Base-by-base conservation (phyloP, 2,329 filamentous ascomycete genomes). In the Pseudopithomyces chartarum region DNA sequence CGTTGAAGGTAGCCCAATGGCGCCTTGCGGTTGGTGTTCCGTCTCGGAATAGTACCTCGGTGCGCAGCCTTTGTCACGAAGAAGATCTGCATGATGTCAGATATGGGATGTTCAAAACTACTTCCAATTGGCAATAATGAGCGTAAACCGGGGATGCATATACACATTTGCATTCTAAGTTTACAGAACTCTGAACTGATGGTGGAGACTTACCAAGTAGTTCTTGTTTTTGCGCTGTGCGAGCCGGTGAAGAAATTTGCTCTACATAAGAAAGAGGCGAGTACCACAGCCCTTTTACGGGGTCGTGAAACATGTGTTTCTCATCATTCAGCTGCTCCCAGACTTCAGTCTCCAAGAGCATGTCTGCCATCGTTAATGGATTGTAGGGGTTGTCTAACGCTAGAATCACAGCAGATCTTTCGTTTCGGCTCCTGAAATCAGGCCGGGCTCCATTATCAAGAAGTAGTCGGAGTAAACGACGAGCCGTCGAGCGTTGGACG, bases 261-360 rank as follows among this genome's bases (percentile, higher is more conserved):
- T 74, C 73, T 19, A 87, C 79, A 67, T 89, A 90, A 76, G 86
- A 87, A 3, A 87, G 85, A 0, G 87, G 84, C 0, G 87, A 90
- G 71, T 88, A 90, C 1, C 82, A 85, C 62, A 81, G 80, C 5
- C 76, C 79, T 22, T 81, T 81, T 40, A 82, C 77, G 1, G 26
- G 4, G 26, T 70, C 66, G 19, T 62, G 58, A 55, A 66, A 73
- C 55, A 73, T 63, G 73, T 82, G 71, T 81, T 86, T 57, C 81
- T 83, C 76, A 58, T 85, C 82, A 73, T 89, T 89, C 64, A 89
- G 75, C 32, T 83, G 76, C 66, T 86, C 86, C 86, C 87, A 89
- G 75, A 89, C 81, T 42, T 84, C 85, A 0, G 83, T 84, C 63
- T 87, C 86, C 7, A 90, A 77, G 1, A 90, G 79, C 0, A 83